These are phyloP conservation scores for Talaromyces atroroseus DNA, from an alignment of 2,329 filamentous ascomycete genomes.

Conservation along the genomic window DNA sequence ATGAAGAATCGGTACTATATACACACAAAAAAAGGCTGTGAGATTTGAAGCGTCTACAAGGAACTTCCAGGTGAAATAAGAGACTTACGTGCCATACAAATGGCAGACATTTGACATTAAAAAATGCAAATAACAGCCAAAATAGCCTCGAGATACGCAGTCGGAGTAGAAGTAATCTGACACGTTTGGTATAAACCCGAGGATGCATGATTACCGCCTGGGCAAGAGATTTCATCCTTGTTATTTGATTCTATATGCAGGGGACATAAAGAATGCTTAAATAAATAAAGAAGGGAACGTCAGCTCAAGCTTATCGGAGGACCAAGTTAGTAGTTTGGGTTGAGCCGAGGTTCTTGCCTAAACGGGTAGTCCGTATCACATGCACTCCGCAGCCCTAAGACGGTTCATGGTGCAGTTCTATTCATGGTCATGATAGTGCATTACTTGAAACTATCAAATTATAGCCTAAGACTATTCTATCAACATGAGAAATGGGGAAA, in stretches of 20 bases:
- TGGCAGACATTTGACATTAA: constrained; percentile 13
- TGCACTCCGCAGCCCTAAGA: constrained; percentile 2
- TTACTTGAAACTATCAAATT: too few species aligned
- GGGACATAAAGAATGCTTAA: background rate
- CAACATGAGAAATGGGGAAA: background rate
- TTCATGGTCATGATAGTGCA: too few species aligned
- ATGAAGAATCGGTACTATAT: constrained; percentile 8
- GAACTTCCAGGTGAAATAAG: background rate
- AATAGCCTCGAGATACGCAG: background rate
- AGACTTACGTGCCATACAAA: constrained; percentile 15
- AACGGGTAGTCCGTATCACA: constrained; percentile 1
- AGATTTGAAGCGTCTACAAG: background rate
- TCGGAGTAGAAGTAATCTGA: background rate
- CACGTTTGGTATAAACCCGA: background rate
- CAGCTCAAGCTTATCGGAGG: background rate
- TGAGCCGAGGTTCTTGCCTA: constrained; percentile 2
- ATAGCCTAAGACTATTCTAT: background rate
- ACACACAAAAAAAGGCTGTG: background rate
- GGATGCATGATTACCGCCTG: background rate
- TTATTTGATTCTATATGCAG: background rate
- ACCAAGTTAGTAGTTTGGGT: background rate
- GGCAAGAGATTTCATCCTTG: background rate
- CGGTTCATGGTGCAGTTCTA: background rate
- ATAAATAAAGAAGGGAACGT: background rate
- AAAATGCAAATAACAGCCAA: constrained; percentile 5